Base-by-base conservation (phyloP, 2,329 filamentous ascomycete species). In the Neodidymelliopsis sp. region DNA sequence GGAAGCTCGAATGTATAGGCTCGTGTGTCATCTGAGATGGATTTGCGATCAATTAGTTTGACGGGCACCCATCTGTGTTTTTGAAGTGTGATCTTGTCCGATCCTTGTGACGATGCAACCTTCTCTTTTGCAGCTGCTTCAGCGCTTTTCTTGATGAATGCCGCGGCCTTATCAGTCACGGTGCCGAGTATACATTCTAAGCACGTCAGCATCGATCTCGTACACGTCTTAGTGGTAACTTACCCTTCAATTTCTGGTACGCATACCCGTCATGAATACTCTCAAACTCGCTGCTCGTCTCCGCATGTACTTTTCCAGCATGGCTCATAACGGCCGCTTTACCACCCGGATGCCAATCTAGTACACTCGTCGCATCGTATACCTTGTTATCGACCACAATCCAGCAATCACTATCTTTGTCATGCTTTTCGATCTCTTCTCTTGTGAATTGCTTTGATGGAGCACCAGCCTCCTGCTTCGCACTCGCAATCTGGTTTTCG, bases 331-430 rank as follows among this genome's bases (percentile, higher is more conserved):
- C 77, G 0, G 79, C 68, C 2, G 74, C 73, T 45, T 75, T 77
- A 77, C 83, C 83, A 12, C 83, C 82, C 9, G 83, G 82, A 65
- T 85, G 83, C 46, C 82, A 75, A 10, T 78, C 77, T 4, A 82
- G 75, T 60, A 88, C 88, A 13, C 81, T 77, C 6, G 81, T 84
- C 25, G 88, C 70, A 65, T 88, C 83, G 71, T 84, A 88, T 6
- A 89, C 83, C 57, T 81, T 80, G 24, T 79, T 79, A 65, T 88
- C 80, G 7, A 89, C 79, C 2, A 87, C 83, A 31, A 88, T 79
- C 86, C 86, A 89, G 57, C 72, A 74, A 38, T 62, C 57, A n/a
- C 44, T 52, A 12, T 59, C 52, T 18, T 49, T 56, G 10, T 53
- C 38, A 24, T 62, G 59, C 27, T 60, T 81, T 59, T 81, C 79